Evolutionary conservation across 1,284 basidiomycete genomes (phyloP).

Genomic region (Fomitopsis pinicola): DNA sequence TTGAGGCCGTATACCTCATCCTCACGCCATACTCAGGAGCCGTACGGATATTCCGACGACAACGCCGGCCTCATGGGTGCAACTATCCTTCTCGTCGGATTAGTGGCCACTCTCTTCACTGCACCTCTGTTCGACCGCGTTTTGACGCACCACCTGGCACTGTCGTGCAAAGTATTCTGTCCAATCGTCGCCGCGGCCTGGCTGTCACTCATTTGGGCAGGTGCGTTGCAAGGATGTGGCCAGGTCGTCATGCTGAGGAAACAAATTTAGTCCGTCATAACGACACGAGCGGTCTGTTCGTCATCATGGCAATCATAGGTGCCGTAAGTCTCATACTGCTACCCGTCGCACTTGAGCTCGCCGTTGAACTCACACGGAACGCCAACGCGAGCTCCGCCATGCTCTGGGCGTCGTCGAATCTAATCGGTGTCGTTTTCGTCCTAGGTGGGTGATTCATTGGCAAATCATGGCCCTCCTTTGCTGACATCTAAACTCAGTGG

Average conservation of each 20-base stretch:
- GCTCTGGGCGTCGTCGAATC: constrained; percentile 71
- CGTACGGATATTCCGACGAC: constrained; percentile 66
- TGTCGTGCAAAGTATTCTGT: constrained; percentile 53
- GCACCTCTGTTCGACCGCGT: constrained; percentile 77
- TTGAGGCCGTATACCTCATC: background rate
- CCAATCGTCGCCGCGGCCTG: constrained; percentile 59
- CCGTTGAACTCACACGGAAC: constrained; percentile 72
- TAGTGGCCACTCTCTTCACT: constrained; percentile 58
- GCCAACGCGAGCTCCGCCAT: constrained; percentile 71
- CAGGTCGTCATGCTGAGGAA: background rate
- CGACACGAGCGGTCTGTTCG: constrained; percentile 56
- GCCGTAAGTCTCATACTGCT: constrained; percentile 61
- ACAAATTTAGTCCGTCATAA: constrained; percentile 46
- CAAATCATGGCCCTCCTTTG: background rate
- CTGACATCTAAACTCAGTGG: constrained; percentile 32
- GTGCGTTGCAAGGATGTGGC: constrained; percentile 32
- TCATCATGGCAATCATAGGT: constrained; percentile 64
- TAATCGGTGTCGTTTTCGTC: constrained; percentile 60
- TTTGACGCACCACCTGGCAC: constrained; percentile 63
- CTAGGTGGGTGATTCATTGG: constrained; percentile 40
- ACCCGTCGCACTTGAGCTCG: constrained; percentile 71
- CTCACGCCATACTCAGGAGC: constrained; percentile 39
- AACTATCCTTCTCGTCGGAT: constrained; percentile 60
- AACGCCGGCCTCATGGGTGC: constrained; percentile 68
- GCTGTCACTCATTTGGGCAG: constrained; percentile 74